These are phyloP conservation scores for Cryptococcus maquisensis DNA, from an alignment of 1,284 basidiomycete genomes.

Conservation along the genomic window DNA sequence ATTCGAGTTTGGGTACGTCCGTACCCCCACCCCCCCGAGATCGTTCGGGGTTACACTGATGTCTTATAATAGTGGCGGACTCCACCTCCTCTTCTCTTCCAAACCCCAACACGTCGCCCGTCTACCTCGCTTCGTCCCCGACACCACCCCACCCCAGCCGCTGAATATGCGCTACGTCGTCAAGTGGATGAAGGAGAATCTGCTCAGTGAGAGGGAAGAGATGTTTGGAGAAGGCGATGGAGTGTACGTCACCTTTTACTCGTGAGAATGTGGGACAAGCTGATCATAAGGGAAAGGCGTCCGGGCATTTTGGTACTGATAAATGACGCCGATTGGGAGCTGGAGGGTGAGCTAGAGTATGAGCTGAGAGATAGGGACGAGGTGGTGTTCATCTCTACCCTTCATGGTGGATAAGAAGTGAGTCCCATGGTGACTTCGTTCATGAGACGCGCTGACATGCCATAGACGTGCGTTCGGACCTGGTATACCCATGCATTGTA, in stretches of 20 bases:
- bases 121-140: constrained; percentile 55
- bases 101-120: constrained; percentile 58
- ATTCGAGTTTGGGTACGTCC: constrained; percentile 47
- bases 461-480: neutral
- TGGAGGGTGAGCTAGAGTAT: constrained; percentile 92
- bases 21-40: neutral
- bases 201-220: constrained; percentile 79
- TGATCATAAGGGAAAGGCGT: constrained; percentile 56
- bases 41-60: neutral
- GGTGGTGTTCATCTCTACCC: constrained; percentile 91
- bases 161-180: constrained; percentile 73
- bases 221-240: constrained; percentile 83
- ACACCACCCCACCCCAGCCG: constrained; percentile 46
- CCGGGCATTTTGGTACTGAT: constrained; percentile 93
- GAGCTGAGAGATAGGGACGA: constrained; percentile 74
- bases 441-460: neutral
- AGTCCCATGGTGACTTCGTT: neutral
- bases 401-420: constrained; percentile 72
- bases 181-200: constrained; percentile 68
- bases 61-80: constrained; percentile 64
- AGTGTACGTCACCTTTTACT: constrained; percentile 63
- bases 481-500: constrained; percentile 7
- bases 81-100: constrained; percentile 78
- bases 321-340: constrained; percentile 97
- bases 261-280: neutral